Evolutionary conservation across 768 basidiomycete species (phyloP), one percentile per base, ranked within the genome.

Genomic region (Boletales sp.): DNA sequence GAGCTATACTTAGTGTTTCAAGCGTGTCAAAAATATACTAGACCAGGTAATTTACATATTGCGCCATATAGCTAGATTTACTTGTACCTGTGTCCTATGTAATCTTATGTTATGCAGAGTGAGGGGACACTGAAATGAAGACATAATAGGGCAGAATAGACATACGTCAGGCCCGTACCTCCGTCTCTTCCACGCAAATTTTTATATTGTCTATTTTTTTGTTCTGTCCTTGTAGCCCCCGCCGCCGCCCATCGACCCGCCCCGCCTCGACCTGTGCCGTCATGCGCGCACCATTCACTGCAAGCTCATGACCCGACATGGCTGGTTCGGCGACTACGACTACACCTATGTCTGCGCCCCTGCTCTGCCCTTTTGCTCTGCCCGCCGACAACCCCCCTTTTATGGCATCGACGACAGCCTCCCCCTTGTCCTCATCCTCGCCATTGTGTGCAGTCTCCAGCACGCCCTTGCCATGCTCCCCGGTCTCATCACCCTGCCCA

Each of bases 251-350:
- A n/a, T n/a, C n/a, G n/a, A n/a, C n/a, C n/a, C n/a, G n/a, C n/a
- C n/a, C n/a, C n/a, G n/a, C n/a, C n/a, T n/a, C n/a, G n/a, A n/a
- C n/a, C n/a, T n/a, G n/a, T n/a, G n/a, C n/a, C n/a, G 52, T n/a
- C 56, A 57, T 27, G 46, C 45, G 4, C 21, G 21, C 6, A 10
- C 47, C 17, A 34, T 70, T 31, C 60, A 57, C 13, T 59, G 48
- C 35, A 79, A 77, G n/a, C 29, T 77, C 42, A 75, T 76, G 6
- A 77, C 78, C 3, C 71, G 68, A 54, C 70, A 84, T 39, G 88
- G 90, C 9, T 92, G 90, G 90, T 50, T 91, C n/a, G 90, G 90
- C 1, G 84, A 86, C 62, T 92, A 90, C 61, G 81, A 91, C 70
- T 91, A 87, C 60, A 76, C 69, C 8, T 85, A 81, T 79, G 75